A percentile compares a stretch with the other conserved stretches of the same genome.
Evolutionary conservation across 257 asterid species (phyloP).

Genomic region (Fraxinus anomala): DNA sequence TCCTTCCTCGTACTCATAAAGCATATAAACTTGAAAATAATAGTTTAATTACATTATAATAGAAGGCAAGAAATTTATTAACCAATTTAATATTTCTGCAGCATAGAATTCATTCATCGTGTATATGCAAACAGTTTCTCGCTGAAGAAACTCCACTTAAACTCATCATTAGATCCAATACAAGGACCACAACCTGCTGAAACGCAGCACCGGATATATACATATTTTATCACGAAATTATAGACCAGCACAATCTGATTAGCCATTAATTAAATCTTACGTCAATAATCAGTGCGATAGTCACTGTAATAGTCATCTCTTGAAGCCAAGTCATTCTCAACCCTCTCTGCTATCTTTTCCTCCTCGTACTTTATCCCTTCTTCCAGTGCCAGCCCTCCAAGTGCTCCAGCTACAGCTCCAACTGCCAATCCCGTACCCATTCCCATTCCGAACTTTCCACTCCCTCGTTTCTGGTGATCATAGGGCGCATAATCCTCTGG

Average conservation of each 20-base stretch:
- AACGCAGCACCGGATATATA: constrained; percentile 36
- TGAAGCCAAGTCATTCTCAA: constrained; percentile 45
- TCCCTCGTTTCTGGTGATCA: constrained; percentile 56
- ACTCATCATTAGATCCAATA: neutral
- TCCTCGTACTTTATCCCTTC: constrained; percentile 69
- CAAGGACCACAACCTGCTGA: neutral
- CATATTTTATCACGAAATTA: constrained; percentile 26
- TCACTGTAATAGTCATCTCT: constrained; percentile 61
- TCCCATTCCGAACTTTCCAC: constrained; percentile 48
- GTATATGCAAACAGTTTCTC: neutral
- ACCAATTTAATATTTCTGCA: neutral
- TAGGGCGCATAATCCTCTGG: constrained; percentile 75
- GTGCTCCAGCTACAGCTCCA: constrained; percentile 65
- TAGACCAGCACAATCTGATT: constrained; percentile 26
- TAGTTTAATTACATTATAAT: neutral
- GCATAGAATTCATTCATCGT: neutral
- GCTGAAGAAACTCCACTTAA: neutral
- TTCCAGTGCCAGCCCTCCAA: constrained; percentile 74
- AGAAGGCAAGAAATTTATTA: neutral
- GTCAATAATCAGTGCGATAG: constrained; percentile 56
- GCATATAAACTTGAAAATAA: neutral
- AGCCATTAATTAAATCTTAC: constrained; percentile 26
- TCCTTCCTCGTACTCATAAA: neutral
- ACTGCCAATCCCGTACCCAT: constrained; percentile 64
- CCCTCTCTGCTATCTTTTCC: constrained; percentile 53